Evolutionary conservation across 805 yeast genomes (phyloP), one percentile per base, ranked within the genome.

Genomic region (Schwanniomyces vanrijiae): DNA sequence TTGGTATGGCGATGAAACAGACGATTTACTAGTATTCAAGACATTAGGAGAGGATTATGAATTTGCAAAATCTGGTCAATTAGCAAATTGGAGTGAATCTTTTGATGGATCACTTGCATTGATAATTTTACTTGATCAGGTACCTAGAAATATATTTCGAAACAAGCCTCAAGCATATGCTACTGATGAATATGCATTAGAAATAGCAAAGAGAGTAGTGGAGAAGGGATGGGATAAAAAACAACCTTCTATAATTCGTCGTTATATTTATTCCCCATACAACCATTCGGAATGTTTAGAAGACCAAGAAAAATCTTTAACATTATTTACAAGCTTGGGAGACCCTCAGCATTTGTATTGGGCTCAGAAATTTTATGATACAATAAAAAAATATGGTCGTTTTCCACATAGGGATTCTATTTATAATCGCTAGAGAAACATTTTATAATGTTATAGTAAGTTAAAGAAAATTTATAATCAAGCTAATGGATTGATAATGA

Each of bases 361-460:
- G 43, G 47, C 47, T 6, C 21, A 16, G 16, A 22, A 11, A 10
- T 44, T 44, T 20, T 25, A 40, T 26, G 38, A 44, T 19, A 39
- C 43, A 2, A 26, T 44, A 11, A 33, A 31, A 18, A 35, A 37
- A 4, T 13, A 39, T 22, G 40, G 43, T 5, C 24, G 47, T 7
- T 44, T 44, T 19, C 43, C 47, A 7, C 47, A 39, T 29, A 16
- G 47, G 18, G 47, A 44, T 31, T 19, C 3, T 10, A 38, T 44
- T 14, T 55, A 56, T 16, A 53, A 55, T 22, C 25, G 8, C 8
- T 22, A 22, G 25, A 22, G 25, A n/a, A n/a, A n/a, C n/a, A n/a
- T n/a, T n/a, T n/a, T n/a, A n/a, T n/a, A n/a, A n/a, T n/a, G 35
- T 33, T n/a, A n/a, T n/a, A n/a, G n/a, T n/a, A n/a, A n/a, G n/a